These are phyloP conservation scores for Phytopythium vexans DNA, from an alignment of 352 stramenopile genomes.

Conservation along the genomic window DNA sequence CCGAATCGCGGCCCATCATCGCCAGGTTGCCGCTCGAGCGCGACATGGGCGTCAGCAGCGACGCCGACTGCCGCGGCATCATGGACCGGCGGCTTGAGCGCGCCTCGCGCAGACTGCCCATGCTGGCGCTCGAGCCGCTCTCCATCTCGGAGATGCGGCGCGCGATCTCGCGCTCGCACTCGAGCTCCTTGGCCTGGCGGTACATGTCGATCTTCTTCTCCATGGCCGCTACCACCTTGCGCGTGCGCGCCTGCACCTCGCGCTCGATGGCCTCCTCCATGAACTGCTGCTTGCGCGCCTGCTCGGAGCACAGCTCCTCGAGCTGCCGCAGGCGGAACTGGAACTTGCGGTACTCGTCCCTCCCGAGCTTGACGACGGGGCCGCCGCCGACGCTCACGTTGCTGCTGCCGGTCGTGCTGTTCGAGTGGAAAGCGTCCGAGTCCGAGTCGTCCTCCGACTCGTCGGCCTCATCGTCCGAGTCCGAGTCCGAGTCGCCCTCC, in stretches of 20 bases:
- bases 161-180: conserved; percentile 77
- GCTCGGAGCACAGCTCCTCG: conserved; percentile 68
- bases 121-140: conserved; percentile 7
- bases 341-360: conserved; percentile 81
- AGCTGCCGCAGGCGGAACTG: conserved; percentile 78
- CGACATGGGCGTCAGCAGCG: no score
- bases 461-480: conserved; percentile 22
- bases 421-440: not conserved
- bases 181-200: conserved; percentile 79
- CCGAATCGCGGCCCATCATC: no score
- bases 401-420: conserved; percentile 9
- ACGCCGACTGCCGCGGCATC: no score
- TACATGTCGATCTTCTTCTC: conserved; percentile 87
- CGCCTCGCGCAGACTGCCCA: conserved; percentile 8
- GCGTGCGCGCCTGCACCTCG: conserved; percentile 61
- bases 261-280: conserved; percentile 81
- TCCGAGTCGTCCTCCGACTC: conserved; percentile 18
- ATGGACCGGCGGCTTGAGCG: not conserved
- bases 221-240: conserved; percentile 68
- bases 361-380: conserved; percentile 46
- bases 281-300: conserved; percentile 61
- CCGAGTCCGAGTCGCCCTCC: conserved; percentile 27
- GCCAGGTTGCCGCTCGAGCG: conserved; percentile 5
- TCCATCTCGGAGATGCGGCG: conserved; percentile 57
- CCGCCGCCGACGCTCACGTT: conserved; percentile 6